Evolutionary conservation across 78 protist genomes (phyloP).

Genomic region (slime mould (Dictyostelium discoideum)): DNA sequence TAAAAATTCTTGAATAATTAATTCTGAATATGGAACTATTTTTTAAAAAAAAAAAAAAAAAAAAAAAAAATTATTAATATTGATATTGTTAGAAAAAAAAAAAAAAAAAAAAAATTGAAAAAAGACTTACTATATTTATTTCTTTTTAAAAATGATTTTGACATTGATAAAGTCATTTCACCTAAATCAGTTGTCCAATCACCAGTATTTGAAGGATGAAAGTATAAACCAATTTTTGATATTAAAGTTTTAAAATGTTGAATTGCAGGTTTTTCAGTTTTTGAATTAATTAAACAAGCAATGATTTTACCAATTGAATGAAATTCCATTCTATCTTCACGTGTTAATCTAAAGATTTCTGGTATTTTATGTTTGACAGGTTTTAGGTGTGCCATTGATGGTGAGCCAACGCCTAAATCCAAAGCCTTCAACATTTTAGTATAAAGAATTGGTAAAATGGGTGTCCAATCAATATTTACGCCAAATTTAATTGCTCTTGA

Average conservation of each 20-base stretch:
- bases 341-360: neutral
- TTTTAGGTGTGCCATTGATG: constrained; percentile 11
- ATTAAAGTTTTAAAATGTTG: neutral
- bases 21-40: constrained; percentile 19
- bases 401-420: constrained; percentile 43
- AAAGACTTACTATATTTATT: constrained; percentile 16
- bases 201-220: constrained; percentile 67
- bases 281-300: neutral
- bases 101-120: neutral
- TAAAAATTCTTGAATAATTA: constrained; percentile 2
- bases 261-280: neutral
- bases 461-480: neutral
- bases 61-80: neutral
- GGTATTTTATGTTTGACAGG: constrained; percentile 12
- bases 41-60: neutral
- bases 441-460: neutral
- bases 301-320: constrained; percentile 12
- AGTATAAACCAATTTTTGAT: constrained; percentile 6
- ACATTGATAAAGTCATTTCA: constrained; percentile 10
- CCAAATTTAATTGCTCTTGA: constrained; percentile 9
- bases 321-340: neutral
- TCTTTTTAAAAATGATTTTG: constrained; percentile 3
- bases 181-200: constrained; percentile 18
- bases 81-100: neutral
- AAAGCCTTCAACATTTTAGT: neutral